phyloP scores from a whole-genome alignment of 192 early-diverging fungal species.

The Coemansia sp. region DNA sequence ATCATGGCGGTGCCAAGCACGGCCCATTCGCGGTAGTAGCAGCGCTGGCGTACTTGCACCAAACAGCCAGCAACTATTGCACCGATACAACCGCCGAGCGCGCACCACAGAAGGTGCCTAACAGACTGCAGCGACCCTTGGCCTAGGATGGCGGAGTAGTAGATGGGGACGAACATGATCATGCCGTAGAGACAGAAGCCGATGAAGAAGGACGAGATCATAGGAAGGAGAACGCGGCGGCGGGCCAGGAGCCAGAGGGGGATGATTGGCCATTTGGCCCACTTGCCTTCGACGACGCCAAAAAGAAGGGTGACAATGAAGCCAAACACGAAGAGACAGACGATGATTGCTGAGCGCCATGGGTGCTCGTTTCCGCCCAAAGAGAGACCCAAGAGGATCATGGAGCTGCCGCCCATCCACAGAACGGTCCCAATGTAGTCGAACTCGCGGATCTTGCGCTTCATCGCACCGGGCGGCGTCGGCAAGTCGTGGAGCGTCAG shows the following conservation, averaged over 20 bases:
- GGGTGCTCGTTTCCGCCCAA: conserved; percentile 62
- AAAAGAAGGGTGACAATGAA: conserved; percentile 48
- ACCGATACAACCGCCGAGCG: conserved; percentile 31
- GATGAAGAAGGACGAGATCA: conserved; percentile 37
- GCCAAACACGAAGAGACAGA: conserved; percentile 53
- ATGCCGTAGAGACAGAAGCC: conserved; percentile 52
- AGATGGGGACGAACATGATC: conserved; percentile 55
- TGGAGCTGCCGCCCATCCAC: conserved; percentile 54
- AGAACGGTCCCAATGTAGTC: conserved; percentile 60
- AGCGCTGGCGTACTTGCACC: conserved; percentile 29
- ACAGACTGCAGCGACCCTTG: conserved; percentile 28
- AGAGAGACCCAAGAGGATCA: conserved; percentile 58
- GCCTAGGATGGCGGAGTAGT: conserved; percentile 38
- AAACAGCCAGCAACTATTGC: conserved; percentile 28
- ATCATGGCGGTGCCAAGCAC: conserved; percentile 41
- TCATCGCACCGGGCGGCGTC: conserved; percentile 27
- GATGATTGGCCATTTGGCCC: conserved; percentile 70
- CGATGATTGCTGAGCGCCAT: conserved; percentile 56
- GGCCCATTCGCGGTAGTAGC: conserved; percentile 39
- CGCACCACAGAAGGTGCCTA: conserved; percentile 36
- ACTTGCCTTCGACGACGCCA: conserved; percentile 56
- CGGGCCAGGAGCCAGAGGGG: conserved; percentile 35
- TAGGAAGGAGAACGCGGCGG: conserved; percentile 28
- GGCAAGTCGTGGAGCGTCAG: conserved; percentile 61
- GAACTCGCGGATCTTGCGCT: conserved; percentile 51